Evolutionary conservation across 2,329 filamentous ascomycete species (phyloP).

Genomic region (Clonostachys byssicola): DNA sequence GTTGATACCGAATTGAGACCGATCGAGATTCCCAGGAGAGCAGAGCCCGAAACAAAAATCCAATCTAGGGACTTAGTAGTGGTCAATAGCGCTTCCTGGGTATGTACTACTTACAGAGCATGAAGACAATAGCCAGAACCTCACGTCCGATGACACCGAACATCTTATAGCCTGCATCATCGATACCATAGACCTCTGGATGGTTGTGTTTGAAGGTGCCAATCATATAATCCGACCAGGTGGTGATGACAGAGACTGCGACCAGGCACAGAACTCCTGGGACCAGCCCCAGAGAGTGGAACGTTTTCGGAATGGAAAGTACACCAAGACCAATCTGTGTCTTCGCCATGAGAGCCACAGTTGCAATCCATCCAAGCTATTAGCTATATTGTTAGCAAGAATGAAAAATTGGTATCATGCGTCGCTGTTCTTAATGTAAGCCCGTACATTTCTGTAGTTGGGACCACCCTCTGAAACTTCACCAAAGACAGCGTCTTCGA

Average conservation of each 20-base stretch:
- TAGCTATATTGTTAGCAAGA: background rate
- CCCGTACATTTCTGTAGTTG: conserved; percentile 21
- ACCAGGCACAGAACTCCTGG: conserved; percentile 40
- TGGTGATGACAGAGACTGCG: conserved; percentile 33
- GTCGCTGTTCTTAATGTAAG: background rate
- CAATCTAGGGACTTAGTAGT: background rate
- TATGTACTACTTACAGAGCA: conserved; percentile 18
- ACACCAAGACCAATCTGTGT: conserved; percentile 39
- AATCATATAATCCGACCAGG: conserved; percentile 45
- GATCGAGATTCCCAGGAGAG: conserved; percentile 31
- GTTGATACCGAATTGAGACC: conserved; percentile 30
- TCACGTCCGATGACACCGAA: conserved; percentile 40
- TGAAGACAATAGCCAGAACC: conserved; percentile 26
- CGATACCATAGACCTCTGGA: conserved; percentile 46
- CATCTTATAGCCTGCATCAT: conserved; percentile 43
- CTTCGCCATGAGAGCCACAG: conserved; percentile 37
- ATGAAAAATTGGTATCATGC: background rate
- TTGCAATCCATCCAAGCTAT: conserved; percentile 34
- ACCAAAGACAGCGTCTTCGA: conserved; percentile 20
- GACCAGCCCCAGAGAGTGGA: conserved; percentile 39
- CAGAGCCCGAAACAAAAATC: conserved; percentile 24
- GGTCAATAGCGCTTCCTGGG: background rate
- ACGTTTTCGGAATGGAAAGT: conserved; percentile 39
- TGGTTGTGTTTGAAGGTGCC: conserved; percentile 47
- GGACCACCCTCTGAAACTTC: conserved; percentile 19